A percentile compares a stretch with the other conserved stretches of the same genome.
Conservation (phyloP, 2,329 filamentous ascomycete species). For the Anthostomella pinea region DNA sequence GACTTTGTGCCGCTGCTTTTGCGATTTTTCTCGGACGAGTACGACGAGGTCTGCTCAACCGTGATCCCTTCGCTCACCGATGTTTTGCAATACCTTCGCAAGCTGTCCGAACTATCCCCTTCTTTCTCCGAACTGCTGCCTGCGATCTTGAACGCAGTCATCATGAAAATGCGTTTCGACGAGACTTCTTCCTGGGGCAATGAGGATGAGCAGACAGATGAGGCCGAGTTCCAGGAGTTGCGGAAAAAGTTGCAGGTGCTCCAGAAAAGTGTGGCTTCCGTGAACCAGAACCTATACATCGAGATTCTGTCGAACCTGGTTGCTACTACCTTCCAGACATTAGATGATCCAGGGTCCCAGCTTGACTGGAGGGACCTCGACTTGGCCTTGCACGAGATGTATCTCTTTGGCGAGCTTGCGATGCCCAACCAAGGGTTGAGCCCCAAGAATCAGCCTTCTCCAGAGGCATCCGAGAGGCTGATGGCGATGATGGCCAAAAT, state of each 20-base stretch:
- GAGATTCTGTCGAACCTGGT: slow-evolving; percentile 85
- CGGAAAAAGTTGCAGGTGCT: slow-evolving; percentile 85
- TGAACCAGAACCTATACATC: slow-evolving; percentile 85
- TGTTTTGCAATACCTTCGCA: slow-evolving; percentile 84
- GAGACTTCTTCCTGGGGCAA: slow-evolving; percentile 92
- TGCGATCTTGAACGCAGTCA: slow-evolving; percentile 85
- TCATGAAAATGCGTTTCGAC: slow-evolving; percentile 96
- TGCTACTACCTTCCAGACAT: slow-evolving; percentile 78
- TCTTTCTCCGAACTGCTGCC: slow-evolving; percentile 81
- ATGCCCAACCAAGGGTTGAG: slow-evolving; percentile 84
- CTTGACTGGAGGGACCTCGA: slow-evolving; percentile 96
- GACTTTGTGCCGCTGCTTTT: slow-evolving; percentile 83
- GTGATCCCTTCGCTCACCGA: slow-evolving; percentile 93
- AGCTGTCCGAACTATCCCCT: slow-evolving; percentile 67
- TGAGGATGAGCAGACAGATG: slow-evolving; percentile 91
- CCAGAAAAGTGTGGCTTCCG: slow-evolving; percentile 87
- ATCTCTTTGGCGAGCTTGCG: slow-evolving; percentile 90
- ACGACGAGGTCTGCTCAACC: slow-evolving; percentile 95
- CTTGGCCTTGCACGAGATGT: slow-evolving; percentile 92
- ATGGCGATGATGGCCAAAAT: slow-evolving; percentile 93
- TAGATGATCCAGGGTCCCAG: slow-evolving; percentile 68
- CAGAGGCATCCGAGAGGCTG: slow-evolving; percentile 74
- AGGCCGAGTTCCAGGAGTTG: slow-evolving; percentile 95
- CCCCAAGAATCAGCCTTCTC: slow-evolving; percentile 77
- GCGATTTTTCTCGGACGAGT: slow-evolving; percentile 95